These are phyloP conservation scores for Mallotus japonicus DNA, from an alignment of 441 rosid species.

Conservation along the genomic window DNA sequence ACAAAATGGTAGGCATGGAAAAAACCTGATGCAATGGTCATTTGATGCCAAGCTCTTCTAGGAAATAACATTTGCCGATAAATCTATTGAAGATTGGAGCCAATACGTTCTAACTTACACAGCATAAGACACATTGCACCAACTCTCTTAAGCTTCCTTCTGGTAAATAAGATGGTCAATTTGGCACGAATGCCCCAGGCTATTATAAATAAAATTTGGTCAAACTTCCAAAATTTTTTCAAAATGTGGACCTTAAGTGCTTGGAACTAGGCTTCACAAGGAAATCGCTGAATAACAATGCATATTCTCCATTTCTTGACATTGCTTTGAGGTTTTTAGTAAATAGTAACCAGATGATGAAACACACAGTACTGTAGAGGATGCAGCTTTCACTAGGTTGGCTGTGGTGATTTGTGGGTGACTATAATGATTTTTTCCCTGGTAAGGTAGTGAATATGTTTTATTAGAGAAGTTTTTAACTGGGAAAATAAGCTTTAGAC, in stretches of 20 bases:
- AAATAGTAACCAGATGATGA: not conserved
- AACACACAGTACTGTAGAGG: not conserved
- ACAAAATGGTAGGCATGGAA: not conserved
- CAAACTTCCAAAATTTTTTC: not conserved
- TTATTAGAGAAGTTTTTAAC: not conserved
- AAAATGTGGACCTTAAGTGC: not conserved
- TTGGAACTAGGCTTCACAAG: not conserved
- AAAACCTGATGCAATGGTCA: not conserved
- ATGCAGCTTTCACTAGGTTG: not conserved
- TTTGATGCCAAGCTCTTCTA: not conserved
- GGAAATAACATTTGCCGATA: constrained; percentile 1
- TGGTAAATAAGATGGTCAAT: not conserved
- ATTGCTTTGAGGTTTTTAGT: not conserved
- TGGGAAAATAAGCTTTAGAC: not conserved
- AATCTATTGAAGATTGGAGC: not conserved
- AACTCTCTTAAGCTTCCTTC: not conserved
- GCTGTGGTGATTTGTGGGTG: not conserved
- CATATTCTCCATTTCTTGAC: not conserved
- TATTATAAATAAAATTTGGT: not conserved
- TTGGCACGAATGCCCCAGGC: not conserved
- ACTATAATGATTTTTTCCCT: not conserved
- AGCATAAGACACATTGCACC: not conserved
- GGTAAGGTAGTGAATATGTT: not conserved
- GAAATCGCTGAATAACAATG: not conserved
- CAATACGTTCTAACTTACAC: not conserved